Conservation (phyloP, 2,329 filamentous ascomycete species). For the Cryphonectria naterciae region DNA sequence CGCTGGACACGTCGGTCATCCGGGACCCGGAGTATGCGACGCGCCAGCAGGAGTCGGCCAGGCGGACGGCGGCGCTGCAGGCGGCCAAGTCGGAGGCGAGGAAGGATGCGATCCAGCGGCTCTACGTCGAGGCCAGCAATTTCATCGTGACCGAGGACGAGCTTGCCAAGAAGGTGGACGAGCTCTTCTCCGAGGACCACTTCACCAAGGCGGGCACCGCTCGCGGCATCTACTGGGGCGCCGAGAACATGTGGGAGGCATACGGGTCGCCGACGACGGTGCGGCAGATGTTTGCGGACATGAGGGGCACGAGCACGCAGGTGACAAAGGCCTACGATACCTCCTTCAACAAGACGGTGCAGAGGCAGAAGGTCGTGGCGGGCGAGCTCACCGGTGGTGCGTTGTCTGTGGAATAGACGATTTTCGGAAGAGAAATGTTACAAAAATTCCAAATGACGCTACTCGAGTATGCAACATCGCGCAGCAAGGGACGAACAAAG, state of each 20-base stretch:
- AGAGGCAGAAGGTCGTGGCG: constrained; percentile 57
- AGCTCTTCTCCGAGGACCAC: constrained; percentile 71
- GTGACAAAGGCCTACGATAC: constrained; percentile 43
- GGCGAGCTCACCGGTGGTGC: constrained; percentile 64
- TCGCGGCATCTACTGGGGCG: constrained; percentile 32
- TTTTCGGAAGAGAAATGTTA: neutral
- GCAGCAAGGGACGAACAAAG: neutral
- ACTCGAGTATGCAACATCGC: neutral
- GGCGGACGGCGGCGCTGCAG: constrained; percentile 47
- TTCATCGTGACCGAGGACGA: constrained; percentile 87
- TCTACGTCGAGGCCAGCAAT: constrained; percentile 84
- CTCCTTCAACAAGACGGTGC: constrained; percentile 50
- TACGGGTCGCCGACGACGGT: constrained; percentile 52
- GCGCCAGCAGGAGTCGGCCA: constrained; percentile 51
- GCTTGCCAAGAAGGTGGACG: constrained; percentile 73
- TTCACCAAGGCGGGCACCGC: constrained; percentile 49
- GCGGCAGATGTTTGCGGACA: constrained; percentile 47
- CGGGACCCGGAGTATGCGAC: constrained; percentile 66
- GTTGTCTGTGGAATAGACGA: constrained; percentile 29
- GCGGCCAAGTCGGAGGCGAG: constrained; percentile 61
- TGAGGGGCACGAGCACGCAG: constrained; percentile 39
- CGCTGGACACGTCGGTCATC: constrained; percentile 52
- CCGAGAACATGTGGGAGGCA: constrained; percentile 57
- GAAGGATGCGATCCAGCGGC: constrained; percentile 74
- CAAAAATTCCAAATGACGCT: neutral